Evolutionary conservation across 2,329 filamentous ascomycete genomes (phyloP).

Genomic region (Nigrospora sphaerica): DNA sequence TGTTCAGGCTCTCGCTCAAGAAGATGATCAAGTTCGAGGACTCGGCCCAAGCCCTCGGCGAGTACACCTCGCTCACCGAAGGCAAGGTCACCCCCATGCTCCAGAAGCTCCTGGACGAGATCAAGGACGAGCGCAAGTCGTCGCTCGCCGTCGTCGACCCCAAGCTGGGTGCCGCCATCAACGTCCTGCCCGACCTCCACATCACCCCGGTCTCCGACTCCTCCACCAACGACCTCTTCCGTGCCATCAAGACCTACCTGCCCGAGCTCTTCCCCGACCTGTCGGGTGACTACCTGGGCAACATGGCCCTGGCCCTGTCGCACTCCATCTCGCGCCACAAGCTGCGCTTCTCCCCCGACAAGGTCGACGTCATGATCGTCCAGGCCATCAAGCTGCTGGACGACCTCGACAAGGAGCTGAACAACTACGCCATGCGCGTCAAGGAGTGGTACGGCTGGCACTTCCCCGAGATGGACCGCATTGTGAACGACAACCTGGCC

Average conservation of each 20-base stretch:
- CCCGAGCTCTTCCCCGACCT: constrained; percentile 87
- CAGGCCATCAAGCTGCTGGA: constrained; percentile 92
- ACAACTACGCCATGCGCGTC: constrained; percentile 97
- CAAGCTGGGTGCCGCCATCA: constrained; percentile 86
- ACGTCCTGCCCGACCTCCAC: constrained; percentile 81
- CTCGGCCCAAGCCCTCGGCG: constrained; percentile 81
- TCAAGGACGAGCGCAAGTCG: constrained; percentile 97
- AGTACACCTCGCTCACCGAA: constrained; percentile 81
- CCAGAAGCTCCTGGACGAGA: constrained; percentile 70
- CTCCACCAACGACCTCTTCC: constrained; percentile 80
- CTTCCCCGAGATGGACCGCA: constrained; percentile 96
- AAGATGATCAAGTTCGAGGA: constrained; percentile 97
- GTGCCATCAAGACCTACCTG: constrained; percentile 86
- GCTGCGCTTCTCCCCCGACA: constrained; percentile 96
- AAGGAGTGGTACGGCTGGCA: constrained; percentile 99
- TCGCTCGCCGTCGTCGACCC: constrained; percentile 90
- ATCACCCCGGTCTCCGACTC: constrained; percentile 79
- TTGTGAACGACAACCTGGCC: constrained; percentile 93
- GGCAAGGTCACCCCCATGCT: constrained; percentile 92
- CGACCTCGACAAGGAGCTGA: constrained; percentile 96
- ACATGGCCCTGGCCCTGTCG: constrained; percentile 92
- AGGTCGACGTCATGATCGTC: constrained; percentile 99
- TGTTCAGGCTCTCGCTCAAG: constrained; percentile 78
- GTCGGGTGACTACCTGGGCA: constrained; percentile 76
- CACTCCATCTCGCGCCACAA: constrained; percentile 96